Base-by-base conservation (phyloP, 106 monocot species). In the Allium sativum region DNA sequence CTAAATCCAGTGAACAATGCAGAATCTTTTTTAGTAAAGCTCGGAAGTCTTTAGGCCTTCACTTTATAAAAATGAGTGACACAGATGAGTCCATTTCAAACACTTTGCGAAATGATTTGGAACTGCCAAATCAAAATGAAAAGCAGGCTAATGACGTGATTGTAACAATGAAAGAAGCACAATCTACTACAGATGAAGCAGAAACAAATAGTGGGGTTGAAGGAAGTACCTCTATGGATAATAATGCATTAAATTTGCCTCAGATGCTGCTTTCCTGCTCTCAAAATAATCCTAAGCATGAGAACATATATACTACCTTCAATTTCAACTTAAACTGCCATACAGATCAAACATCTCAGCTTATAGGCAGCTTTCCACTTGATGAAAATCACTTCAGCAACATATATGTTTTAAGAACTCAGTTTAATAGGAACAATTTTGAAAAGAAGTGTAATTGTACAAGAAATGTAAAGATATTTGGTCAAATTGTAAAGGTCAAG, bases 11-110 rank as follows among this genome's bases (percentile, higher is more conserved):
- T 40, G 87, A 88, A 14, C 87, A 98, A 53, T 98, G 96, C 66
- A 91, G 83, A 67, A 77, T 85, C 16, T 98, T 98, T 68, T 98
- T 79, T 44, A 85, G 96, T 57, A 98, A 98, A 72, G 87, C 91
- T 19, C 69, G 88, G n/a, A 98, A 85, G 41, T 82, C 79, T 67
- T 88, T 98, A 56, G 66, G 79, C 18, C 70, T 98, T 10, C 84
- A 92, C 78, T 41, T 46, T 48, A 66, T 85, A 42, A 78, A 62
- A 41, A 82, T 70, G 55, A 78, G 82, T 55, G 82, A 80, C 44
- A 78, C 76, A 3, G 93, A 90, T 71, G 90, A 87, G 69, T 77
- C 69, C 57, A 77, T 71, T 63, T 75, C 65, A 81, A 86, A 69
- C 86, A 86, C 70, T 86, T 81, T 12, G 77, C 80, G 20, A 74